Percentiles rank a stretch among this genome's conserved stretches.
Conservation (phyloP, 176 grass and related monocot genomes). For the Cenchrus fungigraminus region DNA sequence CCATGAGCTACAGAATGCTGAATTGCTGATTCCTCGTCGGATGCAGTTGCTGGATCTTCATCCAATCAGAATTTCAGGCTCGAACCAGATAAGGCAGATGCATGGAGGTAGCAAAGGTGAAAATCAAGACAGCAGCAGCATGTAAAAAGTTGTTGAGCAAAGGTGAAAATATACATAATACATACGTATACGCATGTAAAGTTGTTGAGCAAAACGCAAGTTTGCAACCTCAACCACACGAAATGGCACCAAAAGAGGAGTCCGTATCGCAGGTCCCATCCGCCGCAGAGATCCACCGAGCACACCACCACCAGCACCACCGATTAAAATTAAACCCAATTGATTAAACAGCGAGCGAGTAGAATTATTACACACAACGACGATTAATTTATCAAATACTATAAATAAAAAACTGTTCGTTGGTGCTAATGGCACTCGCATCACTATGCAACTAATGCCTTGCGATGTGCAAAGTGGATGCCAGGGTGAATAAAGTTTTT, state of each 20-base stretch:
- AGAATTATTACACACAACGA: constrained; percentile 13
- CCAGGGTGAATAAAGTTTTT: background rate
- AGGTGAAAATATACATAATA: too few relatives aligned
- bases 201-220: constrained; percentile 5
- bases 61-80: background rate
- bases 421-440: constrained; percentile 23
- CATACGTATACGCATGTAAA: constrained; percentile 1
- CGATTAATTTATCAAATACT: constrained; percentile 7
- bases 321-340: background rate
- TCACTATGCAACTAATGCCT: constrained; percentile 7
- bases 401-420: background rate
- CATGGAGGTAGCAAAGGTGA: background rate
- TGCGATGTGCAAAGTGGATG: constrained; percentile 37
- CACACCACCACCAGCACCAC: background rate
- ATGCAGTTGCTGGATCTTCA: background rate
- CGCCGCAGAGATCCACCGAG: constrained; percentile 13
- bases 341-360: background rate
- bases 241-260: constrained; percentile 8
- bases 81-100: background rate
- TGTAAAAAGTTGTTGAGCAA: background rate
- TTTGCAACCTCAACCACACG: constrained; percentile 33
- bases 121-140: background rate
- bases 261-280: constrained; percentile 15
- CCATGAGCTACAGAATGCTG: background rate
- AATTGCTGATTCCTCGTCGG: background rate